Evolutionary conservation across 2,329 filamentous ascomycete species (phyloP).

Genomic region (Trichoderma brevicompactum): DNA sequence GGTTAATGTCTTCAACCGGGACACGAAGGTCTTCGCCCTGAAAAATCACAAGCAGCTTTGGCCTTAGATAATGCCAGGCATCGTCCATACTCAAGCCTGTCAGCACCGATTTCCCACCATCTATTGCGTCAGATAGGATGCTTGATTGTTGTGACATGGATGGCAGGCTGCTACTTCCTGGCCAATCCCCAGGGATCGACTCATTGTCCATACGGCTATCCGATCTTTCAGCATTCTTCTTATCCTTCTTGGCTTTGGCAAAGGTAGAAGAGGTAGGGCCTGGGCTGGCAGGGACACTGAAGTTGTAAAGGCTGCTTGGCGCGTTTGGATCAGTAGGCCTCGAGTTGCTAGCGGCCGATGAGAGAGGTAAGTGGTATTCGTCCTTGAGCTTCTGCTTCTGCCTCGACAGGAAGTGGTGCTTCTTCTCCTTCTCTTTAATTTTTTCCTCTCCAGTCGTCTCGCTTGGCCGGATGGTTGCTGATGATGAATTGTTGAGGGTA

Average conservation of each 20-base stretch:
- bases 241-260: constrained; percentile 84
- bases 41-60: constrained; percentile 76
- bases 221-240: constrained; percentile 73
- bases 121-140: constrained; percentile 56
- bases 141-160: constrained; percentile 50
- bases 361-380: constrained; percentile 72
- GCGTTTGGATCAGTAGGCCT: constrained; percentile 74
- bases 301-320: constrained; percentile 77
- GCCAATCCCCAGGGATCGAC: constrained; percentile 54
- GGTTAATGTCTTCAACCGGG: constrained; percentile 84
- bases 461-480: constrained; percentile 72
- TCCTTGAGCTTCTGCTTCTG: constrained; percentile 81
- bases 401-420: constrained; percentile 77
- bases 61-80: constrained; percentile 80
- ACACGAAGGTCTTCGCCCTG: constrained; percentile 78
- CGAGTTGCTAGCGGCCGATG: constrained; percentile 77
- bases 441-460: constrained; percentile 57
- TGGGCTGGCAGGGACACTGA: constrained; percentile 74
- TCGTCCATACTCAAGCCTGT: constrained; percentile 77
- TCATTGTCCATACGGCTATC: constrained; percentile 58
- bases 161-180: constrained; percentile 57
- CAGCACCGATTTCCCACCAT: constrained; percentile 59
- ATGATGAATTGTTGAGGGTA: constrained; percentile 74
- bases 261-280: constrained; percentile 69
- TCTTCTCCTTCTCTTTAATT: constrained; percentile 66